Conservation (phyloP, 768 basidiomycete genomes). For the Daedalea quercina region DNA sequence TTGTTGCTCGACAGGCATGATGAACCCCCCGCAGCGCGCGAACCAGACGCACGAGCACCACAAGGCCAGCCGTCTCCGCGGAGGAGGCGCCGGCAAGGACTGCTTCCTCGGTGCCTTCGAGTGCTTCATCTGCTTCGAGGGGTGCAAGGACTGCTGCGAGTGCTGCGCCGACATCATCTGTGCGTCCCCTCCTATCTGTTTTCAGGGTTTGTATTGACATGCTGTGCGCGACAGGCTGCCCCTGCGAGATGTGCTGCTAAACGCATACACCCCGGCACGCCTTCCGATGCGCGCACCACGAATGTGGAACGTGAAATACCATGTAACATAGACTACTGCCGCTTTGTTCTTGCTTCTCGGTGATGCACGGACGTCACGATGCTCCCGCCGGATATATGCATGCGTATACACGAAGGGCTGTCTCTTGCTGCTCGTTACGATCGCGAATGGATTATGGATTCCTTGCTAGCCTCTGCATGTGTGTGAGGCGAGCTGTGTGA, state of each 20-base stretch:
- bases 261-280: not conserved
- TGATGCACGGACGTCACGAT: too few species aligned
- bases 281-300: too few species aligned
- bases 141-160: slow-evolving; percentile 62
- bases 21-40: slow-evolving; percentile 36
- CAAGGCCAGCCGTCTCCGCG: slow-evolving; percentile 56
- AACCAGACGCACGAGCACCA: slow-evolving; percentile 27
- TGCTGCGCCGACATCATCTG: slow-evolving; percentile 66
- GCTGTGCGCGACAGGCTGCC: slow-evolving; percentile 48
- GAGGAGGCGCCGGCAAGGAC: slow-evolving; percentile 70
- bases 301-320: too few species aligned
- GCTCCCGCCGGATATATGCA: too few species aligned
- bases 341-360: too few species aligned
- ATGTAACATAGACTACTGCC: too few species aligned
- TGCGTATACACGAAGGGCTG: too few species aligned
- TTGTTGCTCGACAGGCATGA: too few species aligned
- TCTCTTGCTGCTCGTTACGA: too few species aligned
- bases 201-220: slow-evolving; percentile 3
- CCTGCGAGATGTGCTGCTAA: slow-evolving; percentile 74
- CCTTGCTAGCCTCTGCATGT: too few species aligned
- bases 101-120: slow-evolving; percentile 55
- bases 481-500: too few species aligned
- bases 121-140: slow-evolving; percentile 73
- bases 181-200: slow-evolving; percentile 27
- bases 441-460: too few species aligned